phyloP scores from a whole-genome alignment of 257 asterid species.

The Apocynum venetum region DNA sequence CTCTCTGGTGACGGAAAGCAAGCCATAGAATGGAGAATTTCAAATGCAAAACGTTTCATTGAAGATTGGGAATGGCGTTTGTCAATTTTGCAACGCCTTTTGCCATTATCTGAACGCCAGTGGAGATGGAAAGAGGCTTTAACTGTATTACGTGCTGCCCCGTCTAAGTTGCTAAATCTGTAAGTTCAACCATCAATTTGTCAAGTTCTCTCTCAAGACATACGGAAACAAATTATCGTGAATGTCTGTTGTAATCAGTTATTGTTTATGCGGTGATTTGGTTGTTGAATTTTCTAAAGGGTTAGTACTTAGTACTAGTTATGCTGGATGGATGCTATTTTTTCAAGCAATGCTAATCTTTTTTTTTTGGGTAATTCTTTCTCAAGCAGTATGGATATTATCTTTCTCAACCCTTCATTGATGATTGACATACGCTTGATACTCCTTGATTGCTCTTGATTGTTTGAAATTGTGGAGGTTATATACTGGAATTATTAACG shows the following conservation, averaged over 20 bases:
- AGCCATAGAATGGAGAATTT: conserved; percentile 83
- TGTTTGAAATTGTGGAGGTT: background rate
- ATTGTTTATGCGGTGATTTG: background rate
- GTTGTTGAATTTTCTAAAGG: background rate
- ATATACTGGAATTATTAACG: background rate
- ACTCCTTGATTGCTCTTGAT: background rate
- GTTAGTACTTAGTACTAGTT: background rate
- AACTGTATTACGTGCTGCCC: conserved; percentile 92
- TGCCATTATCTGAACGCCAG: conserved; percentile 84
- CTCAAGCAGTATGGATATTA: background rate
- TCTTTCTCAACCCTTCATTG: background rate
- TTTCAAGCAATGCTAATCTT: background rate
- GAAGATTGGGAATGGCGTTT: conserved; percentile 99
- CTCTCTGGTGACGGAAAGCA: conserved; percentile 64
- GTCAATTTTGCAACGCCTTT: conserved; percentile 83
- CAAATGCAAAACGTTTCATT: conserved; percentile 65
- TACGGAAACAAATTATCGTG: background rate
- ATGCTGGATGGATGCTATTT: background rate
- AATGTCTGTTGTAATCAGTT: background rate
- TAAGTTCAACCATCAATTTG: conserved; percentile 38
- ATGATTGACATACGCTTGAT: background rate
- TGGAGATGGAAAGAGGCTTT: conserved; percentile 99
- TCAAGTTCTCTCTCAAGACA: background rate
- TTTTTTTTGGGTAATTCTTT: background rate
- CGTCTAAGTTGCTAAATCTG: conserved; percentile 93